Conservation (phyloP, 352 stramenopile genomes). For the Elongisporangium undulatum region DNA sequence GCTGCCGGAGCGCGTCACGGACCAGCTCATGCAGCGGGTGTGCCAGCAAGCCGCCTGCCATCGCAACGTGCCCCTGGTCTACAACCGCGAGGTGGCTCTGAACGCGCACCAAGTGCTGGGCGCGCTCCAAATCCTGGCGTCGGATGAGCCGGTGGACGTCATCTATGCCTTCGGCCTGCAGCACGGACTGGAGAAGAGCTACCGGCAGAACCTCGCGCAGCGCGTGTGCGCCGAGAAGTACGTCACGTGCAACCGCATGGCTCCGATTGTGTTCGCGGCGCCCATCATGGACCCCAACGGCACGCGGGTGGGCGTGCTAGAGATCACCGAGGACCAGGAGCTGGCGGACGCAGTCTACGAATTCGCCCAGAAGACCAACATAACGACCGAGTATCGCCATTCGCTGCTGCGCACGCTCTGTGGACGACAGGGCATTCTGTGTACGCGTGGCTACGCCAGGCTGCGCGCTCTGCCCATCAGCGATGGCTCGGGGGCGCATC, state of each 20-base stretch:
- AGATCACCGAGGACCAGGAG: slow-evolving; percentile 61
- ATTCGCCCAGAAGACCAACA: slow-evolving; percentile 46
- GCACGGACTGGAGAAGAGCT: slow-evolving; percentile 27
- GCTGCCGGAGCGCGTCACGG: slow-evolving; percentile 20
- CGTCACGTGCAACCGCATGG: slow-evolving; percentile 40
- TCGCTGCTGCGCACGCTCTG: slow-evolving; percentile 57
- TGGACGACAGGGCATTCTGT: slow-evolving; percentile 41
- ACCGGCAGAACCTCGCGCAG: slow-evolving; percentile 34
- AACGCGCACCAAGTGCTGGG: slow-evolving; percentile 28
- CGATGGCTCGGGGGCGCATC: slow-evolving; percentile 13
- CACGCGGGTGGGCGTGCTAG: slow-evolving; percentile 25
- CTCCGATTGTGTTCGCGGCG: slow-evolving; percentile 42
- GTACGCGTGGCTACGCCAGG: slow-evolving; percentile 53
- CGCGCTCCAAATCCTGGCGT: slow-evolving; percentile 37
- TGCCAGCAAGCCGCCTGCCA: slow-evolving; percentile 32
- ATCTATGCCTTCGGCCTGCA: slow-evolving; percentile 40
- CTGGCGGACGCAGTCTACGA: slow-evolving; percentile 60
- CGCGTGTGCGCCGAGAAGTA: slow-evolving; percentile 54
- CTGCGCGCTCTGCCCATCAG: slow-evolving; percentile 42
- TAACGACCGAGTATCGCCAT: slow-evolving; percentile 37
- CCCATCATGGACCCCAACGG: slow-evolving; percentile 53
- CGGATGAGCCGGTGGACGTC: slow-evolving; percentile 48
- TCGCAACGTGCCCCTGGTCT: slow-evolving; percentile 43
- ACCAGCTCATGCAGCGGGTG: slow-evolving; percentile 34
- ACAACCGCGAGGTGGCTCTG: slow-evolving; percentile 11